Base-by-base conservation (phyloP, 345 rosid species). In the Draba incana region DNA sequence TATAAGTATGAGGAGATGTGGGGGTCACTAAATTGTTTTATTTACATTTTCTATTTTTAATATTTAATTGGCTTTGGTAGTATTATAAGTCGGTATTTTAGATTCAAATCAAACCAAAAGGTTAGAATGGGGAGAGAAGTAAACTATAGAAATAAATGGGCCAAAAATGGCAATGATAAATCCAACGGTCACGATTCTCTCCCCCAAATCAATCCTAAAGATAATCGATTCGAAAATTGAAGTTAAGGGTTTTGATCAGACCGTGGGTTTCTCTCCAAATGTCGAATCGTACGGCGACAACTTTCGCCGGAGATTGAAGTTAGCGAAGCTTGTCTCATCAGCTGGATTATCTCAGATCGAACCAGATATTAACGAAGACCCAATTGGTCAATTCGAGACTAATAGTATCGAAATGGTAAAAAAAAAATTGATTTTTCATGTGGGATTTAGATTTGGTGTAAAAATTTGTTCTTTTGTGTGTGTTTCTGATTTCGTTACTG, bases 281-380 rank as follows among this genome's bases (percentile, higher is more conserved):
- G 53, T 72, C 44, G 62, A 46, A 9, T 46, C 65, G 56, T 68
- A 42, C 71, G 41, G 60, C 1, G 20, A 20, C 6, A 37, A 55
- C 58, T 74, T 56, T 2, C 30, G 75, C 2, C 25, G 64, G 37
- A 74, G 79, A 44, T 35, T 52, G 58, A 66, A 63, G 24, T 59
- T 77, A 31, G 64, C 77, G 13, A 79, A 75, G 62, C 62, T 75
- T 2, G 66, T 75, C 8, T 76, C 82, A 28, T 85, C 77, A 6
- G 84, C 85, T 0, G 96, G 92, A 37, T 66, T 92, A 63, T 53
- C 89, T 2, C 78, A 84, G 76, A 82, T 86, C 35, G 97, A 92
- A 67, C 96, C 94, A 15, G 98, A 92, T 47, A 92, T 92, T 61
- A 84, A 86, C 7, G 98, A 92, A 76, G 96, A 92, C 47, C 94